Evolutionary conservation across 129 eudicot species (phyloP).

Genomic region (Chrysanthemum seticuspe): DNA sequence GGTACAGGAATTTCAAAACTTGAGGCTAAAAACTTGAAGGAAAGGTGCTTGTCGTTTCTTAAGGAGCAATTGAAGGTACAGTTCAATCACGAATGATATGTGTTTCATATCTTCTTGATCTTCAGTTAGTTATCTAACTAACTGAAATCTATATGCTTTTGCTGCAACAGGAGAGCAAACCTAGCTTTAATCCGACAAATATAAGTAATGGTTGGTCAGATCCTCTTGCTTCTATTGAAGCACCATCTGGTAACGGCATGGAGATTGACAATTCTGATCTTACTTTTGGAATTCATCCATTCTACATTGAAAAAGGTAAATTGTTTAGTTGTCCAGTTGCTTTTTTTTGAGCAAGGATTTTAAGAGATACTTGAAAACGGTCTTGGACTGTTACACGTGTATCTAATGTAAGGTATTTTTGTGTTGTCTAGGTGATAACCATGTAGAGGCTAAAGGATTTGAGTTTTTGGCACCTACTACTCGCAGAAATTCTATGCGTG

Average conservation of each 20-base stretch:
- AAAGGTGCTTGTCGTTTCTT: slow-evolving; percentile 64
- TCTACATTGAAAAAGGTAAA: slow-evolving; percentile 84
- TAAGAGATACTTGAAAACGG: background rate
- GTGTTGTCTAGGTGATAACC: slow-evolving; percentile 44
- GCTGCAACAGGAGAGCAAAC: slow-evolving; percentile 44
- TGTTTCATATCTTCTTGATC: background rate
- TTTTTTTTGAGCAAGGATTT: background rate
- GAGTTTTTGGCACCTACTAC: slow-evolving; percentile 93
- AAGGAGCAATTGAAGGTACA: slow-evolving; percentile 57
- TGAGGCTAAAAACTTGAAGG: slow-evolving; percentile 61
- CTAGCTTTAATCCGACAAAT: slow-evolving; percentile 30
- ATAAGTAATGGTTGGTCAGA: slow-evolving; percentile 62
- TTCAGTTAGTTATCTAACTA: background rate
- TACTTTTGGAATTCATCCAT: slow-evolving; percentile 80
- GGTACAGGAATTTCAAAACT: slow-evolving; percentile 69
- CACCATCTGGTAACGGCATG: slow-evolving; percentile 40
- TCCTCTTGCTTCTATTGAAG: slow-evolving; percentile 27
- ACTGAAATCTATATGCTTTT: background rate
- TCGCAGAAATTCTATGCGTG: slow-evolving; percentile 73
- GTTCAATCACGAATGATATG: background rate
- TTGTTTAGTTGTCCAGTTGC: background rate
- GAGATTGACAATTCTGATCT: slow-evolving; percentile 33
- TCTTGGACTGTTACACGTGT: background rate
- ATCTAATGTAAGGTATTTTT: slow-evolving; percentile 7
- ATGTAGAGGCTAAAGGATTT: slow-evolving; percentile 50